These are phyloP conservation scores for Cochlearia excelsa DNA, from an alignment of 345 rosid genomes.

Conservation along the genomic window DNA sequence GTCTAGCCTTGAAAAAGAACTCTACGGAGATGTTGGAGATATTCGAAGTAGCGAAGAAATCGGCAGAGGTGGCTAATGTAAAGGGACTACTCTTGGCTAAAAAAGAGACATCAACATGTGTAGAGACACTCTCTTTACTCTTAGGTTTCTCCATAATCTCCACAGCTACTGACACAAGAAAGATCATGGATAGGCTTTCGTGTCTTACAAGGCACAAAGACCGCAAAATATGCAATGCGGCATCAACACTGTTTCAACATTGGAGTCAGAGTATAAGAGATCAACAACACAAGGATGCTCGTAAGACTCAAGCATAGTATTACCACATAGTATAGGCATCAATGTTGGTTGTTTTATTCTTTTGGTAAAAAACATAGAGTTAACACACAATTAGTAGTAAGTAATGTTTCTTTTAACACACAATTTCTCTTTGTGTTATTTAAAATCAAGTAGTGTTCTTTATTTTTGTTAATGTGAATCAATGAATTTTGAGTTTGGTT, in stretches of 20 bases:
- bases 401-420: no score
- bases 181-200: background rate
- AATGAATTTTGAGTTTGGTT: no score
- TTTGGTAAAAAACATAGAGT: no score
- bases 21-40: background rate
- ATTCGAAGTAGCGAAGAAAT: slow-evolving; percentile 3
- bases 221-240: background rate
- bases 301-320: no score
- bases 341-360: no score
- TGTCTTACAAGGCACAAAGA: background rate
- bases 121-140: slow-evolving; percentile 3
- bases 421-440: no score
- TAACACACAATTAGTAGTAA: no score
- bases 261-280: slow-evolving; percentile 4
- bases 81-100: background rate
- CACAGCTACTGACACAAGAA: background rate
- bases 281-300: background rate
- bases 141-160: background rate
- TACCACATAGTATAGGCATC: no score
- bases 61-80: slow-evolving; percentile 5
- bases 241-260: background rate
- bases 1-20: slow-evolving; percentile 6
- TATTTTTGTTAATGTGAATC: no score
- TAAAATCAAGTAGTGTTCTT: no score
- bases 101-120: background rate